Percentiles rank a stretch among this genome's conserved stretches.
Conservation (phyloP, 1,284 basidiomycete species). For the Leccinum fallax region DNA sequence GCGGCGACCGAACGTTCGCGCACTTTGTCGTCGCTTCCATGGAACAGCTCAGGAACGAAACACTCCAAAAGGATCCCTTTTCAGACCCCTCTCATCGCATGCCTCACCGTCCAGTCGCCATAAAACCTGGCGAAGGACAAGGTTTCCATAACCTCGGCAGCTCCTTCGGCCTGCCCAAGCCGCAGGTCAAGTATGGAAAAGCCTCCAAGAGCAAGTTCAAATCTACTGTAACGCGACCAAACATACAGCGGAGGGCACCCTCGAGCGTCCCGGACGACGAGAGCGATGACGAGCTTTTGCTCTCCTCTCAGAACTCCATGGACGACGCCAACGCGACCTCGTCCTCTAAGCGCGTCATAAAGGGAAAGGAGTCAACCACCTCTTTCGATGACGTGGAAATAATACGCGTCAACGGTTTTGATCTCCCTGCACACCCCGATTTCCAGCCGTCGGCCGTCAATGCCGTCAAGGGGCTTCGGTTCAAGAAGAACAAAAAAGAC, state of each 20-base stretch:
- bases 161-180: constrained; percentile 19
- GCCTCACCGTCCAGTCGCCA: constrained; percentile 22
- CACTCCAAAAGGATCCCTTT: constrained; percentile 2
- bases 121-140: constrained; percentile 34
- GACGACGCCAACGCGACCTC: constrained; percentile 11
- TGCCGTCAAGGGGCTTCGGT: constrained; percentile 33
- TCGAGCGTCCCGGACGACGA: constrained; percentile 9
- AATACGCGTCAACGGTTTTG: constrained; percentile 20
- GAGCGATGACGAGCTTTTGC: constrained; percentile 36
- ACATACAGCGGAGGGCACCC: not conserved
- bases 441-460: constrained; percentile 20
- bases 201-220: constrained; percentile 18
- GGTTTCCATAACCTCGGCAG: constrained; percentile 30
- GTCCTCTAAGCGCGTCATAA: constrained; percentile 14
- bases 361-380: not conserved
- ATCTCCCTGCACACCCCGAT: constrained; percentile 25
- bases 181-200: not conserved
- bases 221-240: not conserved
- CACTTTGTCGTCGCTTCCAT: constrained; percentile 14
- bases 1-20: not conserved
- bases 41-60: constrained; percentile 23
- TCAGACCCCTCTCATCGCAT: constrained; percentile 29
- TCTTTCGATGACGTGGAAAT: constrained; percentile 8
- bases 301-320: constrained; percentile 32
- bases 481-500: constrained; percentile 37